Percentiles rank a stretch among this genome's conserved stretches.
phyloP scores from a whole-genome alignment of 2,329 filamentous ascomycete species.

The Fusarium sp. region DNA sequence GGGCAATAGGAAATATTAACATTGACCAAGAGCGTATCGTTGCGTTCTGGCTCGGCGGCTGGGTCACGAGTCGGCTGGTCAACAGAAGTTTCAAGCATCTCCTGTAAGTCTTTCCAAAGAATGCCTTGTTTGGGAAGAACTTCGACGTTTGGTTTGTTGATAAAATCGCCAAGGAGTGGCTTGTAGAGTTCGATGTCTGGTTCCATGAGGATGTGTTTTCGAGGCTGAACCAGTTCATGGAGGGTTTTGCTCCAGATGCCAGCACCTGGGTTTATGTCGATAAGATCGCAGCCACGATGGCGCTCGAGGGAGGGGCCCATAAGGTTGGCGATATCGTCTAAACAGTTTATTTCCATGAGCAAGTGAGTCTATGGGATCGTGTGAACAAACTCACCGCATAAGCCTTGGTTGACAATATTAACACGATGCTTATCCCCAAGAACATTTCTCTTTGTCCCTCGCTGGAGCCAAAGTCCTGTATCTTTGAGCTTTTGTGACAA shows the following conservation, averaged over 20 bases:
- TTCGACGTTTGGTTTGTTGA: conserved; percentile 59
- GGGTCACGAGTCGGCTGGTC: conserved; percentile 61
- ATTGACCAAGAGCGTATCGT: conserved; percentile 79
- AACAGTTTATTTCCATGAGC: background rate
- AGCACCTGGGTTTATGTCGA: conserved; percentile 86
- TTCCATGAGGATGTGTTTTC: conserved; percentile 86
- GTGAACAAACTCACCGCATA: conserved; percentile 56
- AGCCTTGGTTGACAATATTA: conserved; percentile 62
- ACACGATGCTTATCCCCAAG: conserved; percentile 55
- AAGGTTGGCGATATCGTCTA: conserved; percentile 76
- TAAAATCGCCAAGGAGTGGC: conserved; percentile 69
- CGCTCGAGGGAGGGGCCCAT: conserved; percentile 75
- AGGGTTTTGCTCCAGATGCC: conserved; percentile 84
- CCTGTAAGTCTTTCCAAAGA: conserved; percentile 68
- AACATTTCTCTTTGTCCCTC: background rate
- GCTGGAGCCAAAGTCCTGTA: conserved; percentile 44
- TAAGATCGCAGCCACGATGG: conserved; percentile 81
- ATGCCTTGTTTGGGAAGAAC: conserved; percentile 68
- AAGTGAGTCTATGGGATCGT: background rate
- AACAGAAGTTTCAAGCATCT: conserved; percentile 63
- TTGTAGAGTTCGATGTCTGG: conserved; percentile 69
- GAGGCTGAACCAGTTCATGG: conserved; percentile 78
- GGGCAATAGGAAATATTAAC: conserved; percentile 72
- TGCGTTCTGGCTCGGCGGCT: conserved; percentile 61
- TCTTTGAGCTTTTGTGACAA: conserved; percentile 41